phyloP scores from a whole-genome alignment of 208 protist species.

The Acanthamoeba quina region DNA sequence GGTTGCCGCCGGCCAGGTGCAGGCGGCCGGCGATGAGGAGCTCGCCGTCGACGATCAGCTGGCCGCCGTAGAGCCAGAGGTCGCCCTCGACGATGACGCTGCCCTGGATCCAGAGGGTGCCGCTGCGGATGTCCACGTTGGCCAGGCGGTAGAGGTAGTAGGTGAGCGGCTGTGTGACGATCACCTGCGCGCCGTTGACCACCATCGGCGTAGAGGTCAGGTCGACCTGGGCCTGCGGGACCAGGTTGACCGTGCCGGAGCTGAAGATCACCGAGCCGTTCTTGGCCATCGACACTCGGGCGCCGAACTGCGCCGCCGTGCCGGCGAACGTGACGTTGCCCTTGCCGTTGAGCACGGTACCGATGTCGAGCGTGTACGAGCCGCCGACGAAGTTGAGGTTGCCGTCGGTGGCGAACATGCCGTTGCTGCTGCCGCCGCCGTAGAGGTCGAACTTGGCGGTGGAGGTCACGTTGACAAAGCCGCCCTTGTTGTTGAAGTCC shows the following conservation, averaged over 20 bases:
- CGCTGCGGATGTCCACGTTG: constrained; percentile 63
- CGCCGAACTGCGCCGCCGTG: constrained; percentile 40
- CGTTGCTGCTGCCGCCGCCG: constrained; percentile 15
- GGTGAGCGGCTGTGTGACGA: constrained; percentile 69
- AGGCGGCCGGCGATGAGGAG: constrained; percentile 62
- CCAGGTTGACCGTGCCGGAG: constrained; percentile 52
- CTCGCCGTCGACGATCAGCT: constrained; percentile 64
- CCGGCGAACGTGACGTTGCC: constrained; percentile 38
- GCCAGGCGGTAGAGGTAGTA: constrained; percentile 72
- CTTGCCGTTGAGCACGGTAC: constrained; percentile 27
- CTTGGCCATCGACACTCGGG: constrained; percentile 36
- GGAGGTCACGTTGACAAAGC: constrained; percentile 37
- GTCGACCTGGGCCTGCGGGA: constrained; percentile 19
- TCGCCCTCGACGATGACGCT: constrained; percentile 65
- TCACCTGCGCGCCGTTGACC: constrained; percentile 45
- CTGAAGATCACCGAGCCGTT: constrained; percentile 61
- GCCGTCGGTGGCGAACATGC: constrained; percentile 21
- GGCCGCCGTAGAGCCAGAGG: constrained; percentile 62
- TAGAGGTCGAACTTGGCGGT: background rate
- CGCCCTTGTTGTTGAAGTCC: constrained; percentile 58
- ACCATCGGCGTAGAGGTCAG: constrained; percentile 55
- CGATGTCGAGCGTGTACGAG: constrained; percentile 39
- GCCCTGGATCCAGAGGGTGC: constrained; percentile 63
- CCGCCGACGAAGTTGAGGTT: constrained; percentile 34
- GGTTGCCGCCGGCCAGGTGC: constrained; percentile 45